These are phyloP conservation scores for Trichoderma sp. DNA, from an alignment of 2,329 filamentous ascomycete species.

Conservation along the genomic window DNA sequence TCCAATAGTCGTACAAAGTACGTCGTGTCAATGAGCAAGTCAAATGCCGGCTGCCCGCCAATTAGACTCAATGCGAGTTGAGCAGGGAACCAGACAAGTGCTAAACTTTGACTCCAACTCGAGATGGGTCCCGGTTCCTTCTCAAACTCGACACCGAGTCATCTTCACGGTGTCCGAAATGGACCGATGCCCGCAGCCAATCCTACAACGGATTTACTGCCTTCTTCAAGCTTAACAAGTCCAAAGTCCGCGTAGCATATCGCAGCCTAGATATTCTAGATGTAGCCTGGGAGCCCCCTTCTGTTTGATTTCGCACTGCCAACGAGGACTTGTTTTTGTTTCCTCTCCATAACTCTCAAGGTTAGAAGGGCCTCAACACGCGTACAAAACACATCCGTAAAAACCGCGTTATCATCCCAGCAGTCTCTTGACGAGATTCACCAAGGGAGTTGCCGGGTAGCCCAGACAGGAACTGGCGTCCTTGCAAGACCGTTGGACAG, in stretches of 20 bases:
- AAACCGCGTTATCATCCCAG: slow-evolving; percentile 71
- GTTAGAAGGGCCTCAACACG: slow-evolving; percentile 63
- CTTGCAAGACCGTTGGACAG: slow-evolving; percentile 39
- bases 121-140: slow-evolving; percentile 72
- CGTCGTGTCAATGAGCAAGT: neutral
- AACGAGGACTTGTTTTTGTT: slow-evolving; percentile 93
- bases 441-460: slow-evolving; percentile 44
- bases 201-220: slow-evolving; percentile 13
- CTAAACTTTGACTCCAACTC: slow-evolving; percentile 93
- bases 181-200: slow-evolving; percentile 13
- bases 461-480: slow-evolving; percentile 47
- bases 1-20: slow-evolving; percentile 19
- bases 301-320: slow-evolving; percentile 79
- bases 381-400: slow-evolving; percentile 96
- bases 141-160: slow-evolving; percentile 20
- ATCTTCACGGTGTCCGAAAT: neutral
- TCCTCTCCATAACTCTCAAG: slow-evolving; percentile 59
- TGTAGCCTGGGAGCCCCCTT: slow-evolving; percentile 50
- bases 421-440: slow-evolving; percentile 37
- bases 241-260: slow-evolving; percentile 23
- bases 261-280: slow-evolving; percentile 18
- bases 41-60: slow-evolving; percentile 16
- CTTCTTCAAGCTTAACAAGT: slow-evolving; percentile 23
- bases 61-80: slow-evolving; percentile 14
- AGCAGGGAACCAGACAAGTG: slow-evolving; percentile 65